A percentile compares a stretch with the other conserved stretches of the same genome.
phyloP scores from a whole-genome alignment of 768 basidiomycete genomes.

The Fibroporia radiculosa region DNA sequence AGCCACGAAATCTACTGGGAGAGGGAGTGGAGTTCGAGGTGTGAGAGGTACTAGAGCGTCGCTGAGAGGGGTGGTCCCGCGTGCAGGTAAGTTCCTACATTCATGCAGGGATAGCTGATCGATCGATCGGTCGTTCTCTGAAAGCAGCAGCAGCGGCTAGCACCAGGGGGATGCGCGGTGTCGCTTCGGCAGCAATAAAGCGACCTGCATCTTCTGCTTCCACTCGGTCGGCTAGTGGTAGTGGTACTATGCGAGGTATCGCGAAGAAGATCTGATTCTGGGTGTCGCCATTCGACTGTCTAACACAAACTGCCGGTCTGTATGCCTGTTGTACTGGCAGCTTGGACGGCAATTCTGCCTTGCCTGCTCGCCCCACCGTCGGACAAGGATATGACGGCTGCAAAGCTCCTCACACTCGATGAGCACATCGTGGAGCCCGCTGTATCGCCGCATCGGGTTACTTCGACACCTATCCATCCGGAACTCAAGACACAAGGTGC shows the following conservation, averaged over 20 bases:
- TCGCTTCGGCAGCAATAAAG: neutral
- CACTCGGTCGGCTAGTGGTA: neutral
- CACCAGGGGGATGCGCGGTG: neutral
- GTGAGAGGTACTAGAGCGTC: slow-evolving; percentile 68
- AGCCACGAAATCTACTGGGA: slow-evolving; percentile 16
- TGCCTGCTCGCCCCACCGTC: no score
- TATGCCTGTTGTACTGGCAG: no score
- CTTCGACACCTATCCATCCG: no score
- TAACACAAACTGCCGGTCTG: no score
- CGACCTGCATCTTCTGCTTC: slow-evolving; percentile 2
- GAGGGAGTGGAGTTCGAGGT: slow-evolving; percentile 55
- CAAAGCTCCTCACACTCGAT: no score
- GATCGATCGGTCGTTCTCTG: neutral
- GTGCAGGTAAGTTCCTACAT: slow-evolving; percentile 6
- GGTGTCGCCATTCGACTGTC: no score
- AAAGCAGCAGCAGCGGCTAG: neutral
- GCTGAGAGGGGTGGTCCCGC: slow-evolving; percentile 31
- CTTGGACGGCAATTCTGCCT: no score
- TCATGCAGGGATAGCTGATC: neutral
- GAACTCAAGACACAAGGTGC: no score
- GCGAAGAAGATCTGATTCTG: neutral
- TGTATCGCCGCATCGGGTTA: no score
- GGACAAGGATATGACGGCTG: no score
- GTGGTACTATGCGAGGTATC: neutral
- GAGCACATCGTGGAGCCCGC: no score